Base-by-base conservation (phyloP, 495 filamentous ascomycete genomes). In the Xylona heveae region DNA sequence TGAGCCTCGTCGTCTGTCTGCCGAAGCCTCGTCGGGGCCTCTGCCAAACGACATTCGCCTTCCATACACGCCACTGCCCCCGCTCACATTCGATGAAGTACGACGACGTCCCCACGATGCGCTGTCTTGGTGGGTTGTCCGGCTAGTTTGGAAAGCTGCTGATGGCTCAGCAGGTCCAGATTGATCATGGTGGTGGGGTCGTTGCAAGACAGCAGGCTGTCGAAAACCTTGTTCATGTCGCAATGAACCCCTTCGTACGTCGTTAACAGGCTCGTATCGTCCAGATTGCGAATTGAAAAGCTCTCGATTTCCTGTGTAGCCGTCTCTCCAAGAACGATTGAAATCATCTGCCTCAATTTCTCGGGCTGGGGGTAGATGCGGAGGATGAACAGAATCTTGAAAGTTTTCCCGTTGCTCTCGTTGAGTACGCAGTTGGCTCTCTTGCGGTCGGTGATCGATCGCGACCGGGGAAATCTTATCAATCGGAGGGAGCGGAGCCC, bases 271-370 rank as follows among this genome's bases (percentile, higher is more conserved):
- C 44, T 99, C 88, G 42, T 92, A 90, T 25, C 81, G 74, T 15
- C 90, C 88, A 28, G 81, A 93, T 24, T 90, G 74, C 6, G 88
- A 91, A 49, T 95, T 93, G 50, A 68, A 99, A 0, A 99, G 62
- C 47, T 94, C 82, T 37, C 75, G 61, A 35, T 68, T 69, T 19
- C 56, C 57, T 14, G 58, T 65, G 25, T 73, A 61, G 10, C 61
- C 58, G 25, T 91, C 83, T 42, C 76, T 66, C 74, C 78, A 90
- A 14, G 71, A 66, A 25, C 90, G 68, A 46, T 78, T 90, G 46
- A 94, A 95, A 41, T 91, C 82, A 48, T 95, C 88, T 4, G 85
- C 81, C 6, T 81, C 80, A 42, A 94, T 88, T 49, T 95, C 83
- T 45, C 79, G 78, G 3, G 74, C 61, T 24, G 58, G 56, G 5